Evolutionary conservation across 2,329 filamentous ascomycete genomes (phyloP).

Genomic region (Cladosporium colombiae): DNA sequence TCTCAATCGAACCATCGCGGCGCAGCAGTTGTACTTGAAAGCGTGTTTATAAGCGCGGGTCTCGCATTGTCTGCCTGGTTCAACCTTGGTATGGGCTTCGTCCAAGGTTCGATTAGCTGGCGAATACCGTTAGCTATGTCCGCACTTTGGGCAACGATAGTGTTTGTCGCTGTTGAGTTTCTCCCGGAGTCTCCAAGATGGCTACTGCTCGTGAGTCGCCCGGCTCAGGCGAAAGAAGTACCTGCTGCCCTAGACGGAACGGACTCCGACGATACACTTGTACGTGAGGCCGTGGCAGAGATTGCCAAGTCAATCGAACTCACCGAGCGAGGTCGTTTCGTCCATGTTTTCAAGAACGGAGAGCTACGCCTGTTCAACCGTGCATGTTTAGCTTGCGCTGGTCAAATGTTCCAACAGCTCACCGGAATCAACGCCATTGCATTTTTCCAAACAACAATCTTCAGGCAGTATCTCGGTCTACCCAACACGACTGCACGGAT

Average conservation of each 20-base stretch:
- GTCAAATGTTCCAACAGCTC: slow-evolving; percentile 56
- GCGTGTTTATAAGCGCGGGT: slow-evolving; percentile 49
- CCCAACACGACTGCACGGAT: slow-evolving; percentile 41
- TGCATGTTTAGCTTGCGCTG: slow-evolving; percentile 51
- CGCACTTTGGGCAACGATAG: slow-evolving; percentile 33
- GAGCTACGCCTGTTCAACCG: slow-evolving; percentile 53
- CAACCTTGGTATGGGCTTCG: slow-evolving; percentile 46
- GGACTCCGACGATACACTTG: slow-evolving; percentile 39
- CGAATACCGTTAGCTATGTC: slow-evolving; percentile 52
- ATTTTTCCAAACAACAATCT: slow-evolving; percentile 33
- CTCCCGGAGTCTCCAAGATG: slow-evolving; percentile 5
- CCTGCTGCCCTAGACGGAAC: slow-evolving; percentile 45
- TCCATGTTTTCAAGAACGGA: slow-evolving; percentile 51
- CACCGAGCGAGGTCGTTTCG: slow-evolving; percentile 40
- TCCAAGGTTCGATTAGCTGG: slow-evolving; percentile 44
- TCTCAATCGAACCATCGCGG: slow-evolving; percentile 42
- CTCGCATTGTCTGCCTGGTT: slow-evolving; percentile 52
- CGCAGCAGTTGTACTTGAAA: slow-evolving; percentile 45
- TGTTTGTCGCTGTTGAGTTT: neutral
- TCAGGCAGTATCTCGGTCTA: slow-evolving; percentile 39
- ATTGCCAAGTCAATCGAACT: slow-evolving; percentile 53
- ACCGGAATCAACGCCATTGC: slow-evolving; percentile 43
- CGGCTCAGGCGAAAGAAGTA: slow-evolving; percentile 26
- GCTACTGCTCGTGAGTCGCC: neutral
- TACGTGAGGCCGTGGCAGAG: slow-evolving; percentile 47